Evolutionary conservation across 169 alveolate species (phyloP).

Genomic region (Plasmodium coatneyi): DNA sequence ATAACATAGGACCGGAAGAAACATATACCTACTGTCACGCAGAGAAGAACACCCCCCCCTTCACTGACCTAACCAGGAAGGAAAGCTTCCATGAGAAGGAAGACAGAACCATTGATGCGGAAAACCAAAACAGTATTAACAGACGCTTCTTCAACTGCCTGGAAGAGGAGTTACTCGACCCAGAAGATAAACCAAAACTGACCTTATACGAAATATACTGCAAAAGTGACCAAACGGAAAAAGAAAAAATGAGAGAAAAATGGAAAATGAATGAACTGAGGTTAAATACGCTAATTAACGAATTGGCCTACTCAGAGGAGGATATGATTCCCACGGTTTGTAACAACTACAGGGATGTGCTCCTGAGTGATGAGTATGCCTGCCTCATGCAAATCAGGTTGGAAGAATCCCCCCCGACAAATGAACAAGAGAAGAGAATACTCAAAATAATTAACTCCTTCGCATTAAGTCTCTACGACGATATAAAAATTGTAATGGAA

Average conservation of each 20-base stretch:
- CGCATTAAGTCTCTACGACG: conserved; percentile 79
- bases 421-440: conserved; percentile 41
- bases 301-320: conserved; percentile 42
- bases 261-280: conserved; percentile 69
- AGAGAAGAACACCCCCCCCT: not conserved
- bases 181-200: not conserved
- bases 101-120: not conserved
- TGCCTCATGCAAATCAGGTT: conserved; percentile 55
- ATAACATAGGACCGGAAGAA: not conserved
- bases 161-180: conserved; percentile 35
- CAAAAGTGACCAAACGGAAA: conserved; percentile 25
- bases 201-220: conserved; percentile 20
- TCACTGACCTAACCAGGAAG: not conserved
- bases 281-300: conserved; percentile 45
- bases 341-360: conserved; percentile 70
- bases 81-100: not conserved
- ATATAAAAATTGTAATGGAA: conserved; percentile 72
- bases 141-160: conserved; percentile 30
- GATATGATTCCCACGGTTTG: conserved; percentile 59
- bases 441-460: conserved; percentile 69
- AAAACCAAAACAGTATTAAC: not conserved
- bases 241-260: conserved; percentile 61
- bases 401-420: conserved; percentile 31
- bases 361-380: conserved; percentile 67
- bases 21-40: not conserved